Base-by-base conservation (phyloP, 176 grass and related monocot species). In the Saccharum spontaneum region DNA sequence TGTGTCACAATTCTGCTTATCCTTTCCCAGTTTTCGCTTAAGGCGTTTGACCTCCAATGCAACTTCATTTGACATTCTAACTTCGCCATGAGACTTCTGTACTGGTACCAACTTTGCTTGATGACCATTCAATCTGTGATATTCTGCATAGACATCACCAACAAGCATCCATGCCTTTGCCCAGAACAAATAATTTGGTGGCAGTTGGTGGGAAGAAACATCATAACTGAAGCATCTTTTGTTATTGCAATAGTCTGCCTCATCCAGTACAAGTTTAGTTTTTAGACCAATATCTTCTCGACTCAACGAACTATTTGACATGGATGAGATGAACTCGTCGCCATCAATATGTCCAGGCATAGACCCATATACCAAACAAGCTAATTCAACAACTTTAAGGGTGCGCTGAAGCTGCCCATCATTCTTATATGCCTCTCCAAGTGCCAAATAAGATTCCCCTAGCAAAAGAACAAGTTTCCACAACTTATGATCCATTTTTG, bases 401-500 rank as follows among this genome's bases (percentile, higher is more conserved):
- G 97, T 66, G 23, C 81, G 91, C 76, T 43, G 81, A 81, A 99
- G 86, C 82, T 94, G 91, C 8, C 84, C 84, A 74, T 92, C 92
- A 88, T 99, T 94, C 80, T 89, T 94, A 79, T 96, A 99, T 45
- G 91, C 89, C 72, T 94, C 91, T 39, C 93, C 97, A 22, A 99
- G 90, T 72, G 91, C 90, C 76, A 99, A 89, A 92, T 96, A 99
- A 72, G 97, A 99, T 85, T 99, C 97, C 15, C 97, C 97, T 37
- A 99, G 93, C 87, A 99, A 91, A 71, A 99, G 92, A 92, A 88
- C 94, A 87, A 99, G 87, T 78, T 99, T 99, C 97, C 97, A 99
- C 81, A 99, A 89, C 87, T 94, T 99, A 78, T 86, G 77, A 70
- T 99, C 97, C 90, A 99, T 95, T 94, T 92, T 94, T 6, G 82